Percentiles rank a stretch among this genome's conserved stretches.
phyloP scores from a whole-genome alignment of 306 rosid genomes.

The Mimosa bimucronata region DNA sequence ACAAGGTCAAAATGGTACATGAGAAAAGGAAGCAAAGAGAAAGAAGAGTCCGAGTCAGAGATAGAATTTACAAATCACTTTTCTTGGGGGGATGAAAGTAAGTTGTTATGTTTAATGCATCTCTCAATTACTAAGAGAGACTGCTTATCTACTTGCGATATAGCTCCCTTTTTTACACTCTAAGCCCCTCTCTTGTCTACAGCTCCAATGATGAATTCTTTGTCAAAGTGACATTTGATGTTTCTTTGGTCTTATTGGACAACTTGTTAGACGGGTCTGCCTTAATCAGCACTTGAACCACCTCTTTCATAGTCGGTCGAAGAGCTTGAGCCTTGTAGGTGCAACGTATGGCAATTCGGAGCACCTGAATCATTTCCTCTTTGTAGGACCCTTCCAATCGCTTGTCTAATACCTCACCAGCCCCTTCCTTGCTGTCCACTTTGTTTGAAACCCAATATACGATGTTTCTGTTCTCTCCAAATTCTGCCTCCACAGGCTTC shows the following conservation, averaged over 20 bases:
- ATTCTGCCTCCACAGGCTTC: slow-evolving; percentile 84
- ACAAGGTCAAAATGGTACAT: slow-evolving; percentile 42
- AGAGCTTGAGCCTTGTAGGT: slow-evolving; percentile 82
- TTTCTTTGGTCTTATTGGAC: slow-evolving; percentile 57
- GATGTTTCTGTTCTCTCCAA: slow-evolving; percentile 90
- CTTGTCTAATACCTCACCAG: slow-evolving; percentile 77
- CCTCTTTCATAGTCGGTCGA: slow-evolving; percentile 96
- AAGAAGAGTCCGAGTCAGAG: slow-evolving; percentile 33
- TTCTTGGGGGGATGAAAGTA: slow-evolving; percentile 40
- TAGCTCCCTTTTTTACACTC: slow-evolving; percentile 32
- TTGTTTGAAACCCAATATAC: slow-evolving; percentile 88
- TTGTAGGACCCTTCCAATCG: slow-evolving; percentile 49
- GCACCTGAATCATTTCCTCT: slow-evolving; percentile 76
- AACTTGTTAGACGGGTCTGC: slow-evolving; percentile 74
- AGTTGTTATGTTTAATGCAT: slow-evolving; percentile 37
- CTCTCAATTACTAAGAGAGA: slow-evolving; percentile 46
- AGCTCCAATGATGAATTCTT: slow-evolving; percentile 50
- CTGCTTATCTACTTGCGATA: slow-evolving; percentile 26
- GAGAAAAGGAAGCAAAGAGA: slow-evolving; percentile 21
- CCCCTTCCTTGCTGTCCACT: slow-evolving; percentile 85
- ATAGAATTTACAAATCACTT: slow-evolving; percentile 55
- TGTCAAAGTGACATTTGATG: slow-evolving; percentile 46
- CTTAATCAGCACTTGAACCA: slow-evolving; percentile 72
- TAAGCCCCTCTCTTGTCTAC: slow-evolving; percentile 35
- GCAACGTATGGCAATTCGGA: slow-evolving; percentile 81